Evolutionary conservation across 1,284 basidiomycete species (phyloP).

Genomic region (Stygiomarasmius scandens): DNA sequence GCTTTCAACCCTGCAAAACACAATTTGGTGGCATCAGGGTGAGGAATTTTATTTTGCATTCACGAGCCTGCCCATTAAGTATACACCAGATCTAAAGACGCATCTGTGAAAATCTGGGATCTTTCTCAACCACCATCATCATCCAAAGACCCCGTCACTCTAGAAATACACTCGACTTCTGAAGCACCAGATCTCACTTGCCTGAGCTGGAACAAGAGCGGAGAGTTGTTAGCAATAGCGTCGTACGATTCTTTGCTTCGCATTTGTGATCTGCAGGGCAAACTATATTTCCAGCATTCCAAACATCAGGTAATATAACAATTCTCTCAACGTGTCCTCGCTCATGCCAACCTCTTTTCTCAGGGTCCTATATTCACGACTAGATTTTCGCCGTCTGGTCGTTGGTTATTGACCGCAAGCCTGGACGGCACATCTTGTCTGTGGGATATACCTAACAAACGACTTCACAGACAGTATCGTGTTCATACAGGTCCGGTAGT

Average conservation of each 20-base stretch:
- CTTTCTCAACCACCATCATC: constrained; percentile 45
- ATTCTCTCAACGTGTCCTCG: constrained; percentile 36
- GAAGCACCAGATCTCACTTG: constrained; percentile 67
- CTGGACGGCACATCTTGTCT: constrained; percentile 75
- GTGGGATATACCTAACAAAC: constrained; percentile 73
- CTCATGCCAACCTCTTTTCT: constrained; percentile 24
- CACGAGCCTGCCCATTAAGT: constrained; percentile 10
- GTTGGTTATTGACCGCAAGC: constrained; percentile 72
- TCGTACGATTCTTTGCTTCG: constrained; percentile 74
- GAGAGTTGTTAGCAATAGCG: constrained; percentile 72
- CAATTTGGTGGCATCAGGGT: constrained; percentile 75
- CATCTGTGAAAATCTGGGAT: constrained; percentile 76
- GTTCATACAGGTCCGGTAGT: constrained; percentile 61
- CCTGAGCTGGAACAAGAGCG: constrained; percentile 73
- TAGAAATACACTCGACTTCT: constrained; percentile 51
- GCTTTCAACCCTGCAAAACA: constrained; percentile 75
- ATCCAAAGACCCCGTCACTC: constrained; percentile 44
- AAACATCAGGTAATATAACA: constrained; percentile 66
- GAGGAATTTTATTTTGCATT: constrained; percentile 23
- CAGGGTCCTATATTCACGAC: constrained; percentile 79
- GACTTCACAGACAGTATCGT: constrained; percentile 61
- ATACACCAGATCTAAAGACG: constrained; percentile 68
- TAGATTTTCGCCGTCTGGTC: constrained; percentile 70
- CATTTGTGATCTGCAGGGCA: constrained; percentile 58
- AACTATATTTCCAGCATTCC: constrained; percentile 58